phyloP scores from a whole-genome alignment of 176 grass and related monocot genomes.

The Oryza meyeriana region DNA sequence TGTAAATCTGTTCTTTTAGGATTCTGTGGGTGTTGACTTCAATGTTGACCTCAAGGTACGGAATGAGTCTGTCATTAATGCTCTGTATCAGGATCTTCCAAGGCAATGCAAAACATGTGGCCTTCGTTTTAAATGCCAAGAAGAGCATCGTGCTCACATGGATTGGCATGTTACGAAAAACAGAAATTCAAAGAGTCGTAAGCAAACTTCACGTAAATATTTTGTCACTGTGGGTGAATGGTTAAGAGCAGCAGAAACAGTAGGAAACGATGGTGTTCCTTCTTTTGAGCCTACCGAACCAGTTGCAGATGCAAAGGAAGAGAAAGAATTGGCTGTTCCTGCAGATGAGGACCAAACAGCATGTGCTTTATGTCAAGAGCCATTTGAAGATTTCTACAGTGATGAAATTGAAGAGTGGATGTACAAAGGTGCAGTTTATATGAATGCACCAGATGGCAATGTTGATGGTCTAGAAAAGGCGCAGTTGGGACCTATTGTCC shows the following conservation, averaged over 20 bases:
- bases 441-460: conserved; percentile 75
- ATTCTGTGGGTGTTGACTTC: conserved; percentile 68
- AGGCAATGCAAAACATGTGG: conserved; percentile 98
- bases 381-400: conserved; percentile 96
- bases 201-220: conserved; percentile 96
- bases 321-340: conserved; percentile 80
- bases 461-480: conserved; percentile 51
- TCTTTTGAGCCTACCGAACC: conserved; percentile 60
- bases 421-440: conserved; percentile 96
- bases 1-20: conserved; percentile 49
- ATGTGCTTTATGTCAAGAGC: conserved; percentile 93
- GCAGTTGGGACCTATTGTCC: conserved; percentile 86
- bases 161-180: conserved; percentile 99
- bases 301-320: conserved; percentile 64
- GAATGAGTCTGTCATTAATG: conserved; percentile 69
- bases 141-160: conserved; percentile 95
- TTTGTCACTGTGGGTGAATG: conserved; percentile 81
- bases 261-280: conserved; percentile 84
- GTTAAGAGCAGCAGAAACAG: conserved; percentile 83
- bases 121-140: conserved; percentile 85
- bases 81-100: conserved; percentile 71
- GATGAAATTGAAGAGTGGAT: conserved; percentile 99
- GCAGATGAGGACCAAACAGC: conserved; percentile 84
- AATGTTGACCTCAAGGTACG: conserved; percentile 74
- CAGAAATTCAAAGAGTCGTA: conserved; percentile 81